A percentile compares a stretch with the other conserved stretches of the same genome.
Evolutionary conservation across 1,139 yeast genomes (phyloP).

Genomic region (Taphrina sp.): DNA sequence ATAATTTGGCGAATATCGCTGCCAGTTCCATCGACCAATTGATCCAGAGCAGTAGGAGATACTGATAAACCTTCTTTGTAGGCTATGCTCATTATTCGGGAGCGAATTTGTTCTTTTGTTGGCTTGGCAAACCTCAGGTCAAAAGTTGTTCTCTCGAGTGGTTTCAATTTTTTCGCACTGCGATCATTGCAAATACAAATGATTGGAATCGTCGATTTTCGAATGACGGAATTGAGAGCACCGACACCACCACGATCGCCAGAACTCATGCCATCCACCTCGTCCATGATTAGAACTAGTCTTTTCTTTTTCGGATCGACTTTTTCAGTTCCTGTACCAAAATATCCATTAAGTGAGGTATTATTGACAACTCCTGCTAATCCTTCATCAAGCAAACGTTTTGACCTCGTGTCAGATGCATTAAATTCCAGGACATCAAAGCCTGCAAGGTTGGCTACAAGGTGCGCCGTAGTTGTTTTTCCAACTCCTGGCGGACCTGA

Average conservation of each 20-base stretch:
- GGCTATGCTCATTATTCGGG: slow-evolving; percentile 89
- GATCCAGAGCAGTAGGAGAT: slow-evolving; percentile 78
- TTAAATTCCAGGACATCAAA: slow-evolving; percentile 81
- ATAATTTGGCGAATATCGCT: slow-evolving; percentile 95
- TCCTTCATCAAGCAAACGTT: slow-evolving; percentile 47
- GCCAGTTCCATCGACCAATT: slow-evolving; percentile 77
- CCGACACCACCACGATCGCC: slow-evolving; percentile 99
- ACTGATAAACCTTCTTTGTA: slow-evolving; percentile 75
- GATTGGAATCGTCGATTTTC: slow-evolving; percentile 80
- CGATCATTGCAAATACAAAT: slow-evolving; percentile 93
- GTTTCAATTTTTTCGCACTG: slow-evolving; percentile 89
- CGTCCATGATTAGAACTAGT: slow-evolving; percentile 92
- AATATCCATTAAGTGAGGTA: slow-evolving; percentile 78
- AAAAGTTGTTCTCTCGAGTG: slow-evolving; percentile 80
- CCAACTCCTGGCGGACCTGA: slow-evolving; percentile 97
- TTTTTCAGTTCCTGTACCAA: slow-evolving; percentile 48
- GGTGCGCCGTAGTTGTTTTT: slow-evolving; percentile 89
- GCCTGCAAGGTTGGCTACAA: slow-evolving; percentile 76
- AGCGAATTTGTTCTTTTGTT: slow-evolving; percentile 71
- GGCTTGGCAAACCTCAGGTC: slow-evolving; percentile 90
- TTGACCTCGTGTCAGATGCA: slow-evolving; percentile 91
- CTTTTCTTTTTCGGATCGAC: slow-evolving; percentile 49
- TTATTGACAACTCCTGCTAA: slow-evolving; percentile 73
- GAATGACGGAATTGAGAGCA: slow-evolving; percentile 82
- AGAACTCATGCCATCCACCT: slow-evolving; percentile 98